Evolutionary conservation across 768 basidiomycete genomes (phyloP).

Genomic region (Mycena rosella): DNA sequence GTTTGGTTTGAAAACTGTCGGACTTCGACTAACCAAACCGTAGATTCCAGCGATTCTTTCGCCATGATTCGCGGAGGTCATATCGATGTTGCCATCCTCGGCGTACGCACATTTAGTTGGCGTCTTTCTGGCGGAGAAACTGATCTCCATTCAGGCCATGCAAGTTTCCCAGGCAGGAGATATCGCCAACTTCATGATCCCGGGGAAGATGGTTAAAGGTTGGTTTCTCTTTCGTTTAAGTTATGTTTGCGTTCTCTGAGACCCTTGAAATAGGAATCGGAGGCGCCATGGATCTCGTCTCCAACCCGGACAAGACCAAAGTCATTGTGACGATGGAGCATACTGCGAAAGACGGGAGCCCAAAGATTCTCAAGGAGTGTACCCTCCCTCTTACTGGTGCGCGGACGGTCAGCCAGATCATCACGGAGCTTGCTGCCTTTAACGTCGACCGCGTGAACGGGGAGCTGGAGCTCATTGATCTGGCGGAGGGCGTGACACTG

Average conservation of each 20-base stretch:
- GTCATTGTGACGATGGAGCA: constrained; percentile 94
- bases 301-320: constrained; percentile 95
- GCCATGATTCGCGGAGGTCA: constrained; percentile 99
- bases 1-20: constrained; percentile 38
- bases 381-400: constrained; percentile 91
- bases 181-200: constrained; percentile 99
- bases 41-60: constrained; percentile 94
- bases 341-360: constrained; percentile 88
- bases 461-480: constrained; percentile 79
- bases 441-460: constrained; percentile 85
- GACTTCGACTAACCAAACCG: constrained; percentile 22
- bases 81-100: constrained; percentile 93
- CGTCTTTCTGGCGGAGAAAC: constrained; percentile 9
- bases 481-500: constrained; percentile 86
- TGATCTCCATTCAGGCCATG: constrained; percentile 77
- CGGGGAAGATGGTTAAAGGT: constrained; percentile 92
- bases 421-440: constrained; percentile 95
- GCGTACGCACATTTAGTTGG: constrained; percentile 62
- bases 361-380: constrained; percentile 89
- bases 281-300: constrained; percentile 96
- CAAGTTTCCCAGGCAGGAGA: constrained; percentile 94
- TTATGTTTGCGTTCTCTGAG: constrained; percentile 26
- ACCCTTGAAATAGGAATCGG: constrained; percentile 77
- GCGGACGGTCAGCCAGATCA: constrained; percentile 87
- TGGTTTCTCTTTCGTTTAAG: constrained; percentile 12